Evolutionary conservation across 2,329 filamentous ascomycete species (phyloP).

Genomic region (Onygenales sp.): DNA sequence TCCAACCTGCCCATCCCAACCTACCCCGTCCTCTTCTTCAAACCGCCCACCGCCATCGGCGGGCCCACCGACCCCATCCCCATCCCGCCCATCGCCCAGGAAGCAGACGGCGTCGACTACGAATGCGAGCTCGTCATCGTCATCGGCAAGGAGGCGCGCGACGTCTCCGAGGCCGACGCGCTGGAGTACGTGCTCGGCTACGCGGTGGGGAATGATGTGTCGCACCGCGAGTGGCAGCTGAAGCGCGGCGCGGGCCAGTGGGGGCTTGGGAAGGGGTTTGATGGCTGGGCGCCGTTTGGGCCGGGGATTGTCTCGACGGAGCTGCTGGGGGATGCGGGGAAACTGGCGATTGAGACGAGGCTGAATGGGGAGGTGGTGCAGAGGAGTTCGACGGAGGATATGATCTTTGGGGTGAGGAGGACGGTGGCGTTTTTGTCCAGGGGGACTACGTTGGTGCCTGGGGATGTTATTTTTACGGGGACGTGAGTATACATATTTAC

Average conservation of each 20-base stretch:
- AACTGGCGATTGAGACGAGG: slow-evolving; percentile 34
- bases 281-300: slow-evolving; percentile 65
- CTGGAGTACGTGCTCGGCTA: slow-evolving; percentile 68
- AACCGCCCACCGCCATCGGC: slow-evolving; percentile 56
- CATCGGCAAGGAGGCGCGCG: slow-evolving; percentile 56
- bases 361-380: slow-evolving; percentile 43
- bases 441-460: slow-evolving; percentile 31
- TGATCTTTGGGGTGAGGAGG: slow-evolving; percentile 39
- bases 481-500: slow-evolving; percentile 26
- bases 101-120: slow-evolving; percentile 60
- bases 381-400: slow-evolving; percentile 39
- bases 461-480: slow-evolving; percentile 35
- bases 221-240: slow-evolving; percentile 67
- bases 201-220: slow-evolving; percentile 68
- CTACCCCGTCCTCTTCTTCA: slow-evolving; percentile 66
- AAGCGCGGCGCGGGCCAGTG: slow-evolving; percentile 60
- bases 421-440: slow-evolving; percentile 39
- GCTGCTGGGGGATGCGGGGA: slow-evolving; percentile 35
- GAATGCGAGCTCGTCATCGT: slow-evolving; percentile 70
- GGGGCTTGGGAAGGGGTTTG: slow-evolving; percentile 64
- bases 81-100: slow-evolving; percentile 55
- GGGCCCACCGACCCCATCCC: slow-evolving; percentile 59
- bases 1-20: slow-evolving; percentile 59
- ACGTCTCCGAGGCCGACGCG: slow-evolving; percentile 57
- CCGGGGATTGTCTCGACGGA: slow-evolving; percentile 57